Conservation (phyloP, 345 rosid genomes). For the Combretum micranthum region DNA sequence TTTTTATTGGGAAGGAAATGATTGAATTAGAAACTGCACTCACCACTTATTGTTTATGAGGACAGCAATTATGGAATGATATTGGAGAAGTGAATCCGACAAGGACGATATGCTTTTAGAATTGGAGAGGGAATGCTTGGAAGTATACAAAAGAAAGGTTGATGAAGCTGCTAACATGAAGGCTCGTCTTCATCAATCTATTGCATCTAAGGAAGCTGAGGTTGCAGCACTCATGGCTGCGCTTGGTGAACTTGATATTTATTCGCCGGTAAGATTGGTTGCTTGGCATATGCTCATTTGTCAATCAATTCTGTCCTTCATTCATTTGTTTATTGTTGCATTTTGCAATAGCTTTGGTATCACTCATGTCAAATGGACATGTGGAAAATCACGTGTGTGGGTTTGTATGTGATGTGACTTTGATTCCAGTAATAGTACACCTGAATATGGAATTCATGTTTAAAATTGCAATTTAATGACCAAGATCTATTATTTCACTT, state of each 20-base stretch:
- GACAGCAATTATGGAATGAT: conserved; percentile 97
- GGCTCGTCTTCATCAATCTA: conserved; percentile 85
- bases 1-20: neutral
- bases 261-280: conserved; percentile 44
- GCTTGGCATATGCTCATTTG: neutral
- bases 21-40: neutral
- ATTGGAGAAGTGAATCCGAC: conserved; percentile 86
- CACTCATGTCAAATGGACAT: too few species aligned
- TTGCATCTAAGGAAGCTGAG: conserved; percentile 93
- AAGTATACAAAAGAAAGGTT: conserved; percentile 83
- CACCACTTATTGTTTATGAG: conserved; percentile 9
- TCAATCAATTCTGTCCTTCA: neutral
- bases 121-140: conserved; percentile 86
- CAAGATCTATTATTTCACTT: too few species aligned
- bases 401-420: too few species aligned
- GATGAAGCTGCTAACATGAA: conserved; percentile 88
- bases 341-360: neutral
- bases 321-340: neutral
- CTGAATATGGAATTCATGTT: too few species aligned
- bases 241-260: conserved; percentile 68
- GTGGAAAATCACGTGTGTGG: too few species aligned
- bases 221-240: conserved; percentile 86
- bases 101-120: conserved; percentile 80
- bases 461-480: too few species aligned
- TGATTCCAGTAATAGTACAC: too few species aligned